Conservation (phyloP, 1,139 yeast species). For the Diutina neorugosa region DNA sequence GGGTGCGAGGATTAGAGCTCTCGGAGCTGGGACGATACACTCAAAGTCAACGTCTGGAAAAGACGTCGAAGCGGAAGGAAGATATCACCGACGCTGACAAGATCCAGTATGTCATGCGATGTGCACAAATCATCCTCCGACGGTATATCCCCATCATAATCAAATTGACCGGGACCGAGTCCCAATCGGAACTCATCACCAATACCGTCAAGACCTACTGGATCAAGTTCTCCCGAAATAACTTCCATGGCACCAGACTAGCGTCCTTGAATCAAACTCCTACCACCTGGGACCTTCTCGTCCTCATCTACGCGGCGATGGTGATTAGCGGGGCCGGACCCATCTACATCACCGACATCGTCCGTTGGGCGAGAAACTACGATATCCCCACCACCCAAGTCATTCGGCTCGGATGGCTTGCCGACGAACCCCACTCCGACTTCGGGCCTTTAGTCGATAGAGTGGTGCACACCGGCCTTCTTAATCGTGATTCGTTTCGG, state of each 20-base stretch:
- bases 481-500: background rate
- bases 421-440: background rate
- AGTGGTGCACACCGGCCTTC: background rate
- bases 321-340: background rate
- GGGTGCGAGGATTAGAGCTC: slow-evolving; percentile 19
- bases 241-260: too few relatives aligned
- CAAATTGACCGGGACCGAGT: background rate
- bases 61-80: slow-evolving; percentile 8
- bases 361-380: background rate
- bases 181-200: background rate
- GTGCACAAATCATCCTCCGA: slow-evolving; percentile 44
- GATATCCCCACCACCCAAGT: background rate
- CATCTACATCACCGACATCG: background rate
- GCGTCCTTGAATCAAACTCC: background rate
- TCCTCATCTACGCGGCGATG: background rate
- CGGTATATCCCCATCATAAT: background rate
- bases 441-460: background rate
- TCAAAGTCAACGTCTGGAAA: background rate
- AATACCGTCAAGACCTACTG: background rate
- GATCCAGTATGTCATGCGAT: slow-evolving; percentile 28
- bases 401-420: background rate
- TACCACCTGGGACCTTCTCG: background rate
- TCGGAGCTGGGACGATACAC: slow-evolving; percentile 4
- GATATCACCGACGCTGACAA: slow-evolving; percentile 44
- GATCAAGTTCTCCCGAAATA: too few relatives aligned